phyloP scores from a whole-genome alignment of 2,329 filamentous ascomycete species.

The Aspergillus sojae region DNA sequence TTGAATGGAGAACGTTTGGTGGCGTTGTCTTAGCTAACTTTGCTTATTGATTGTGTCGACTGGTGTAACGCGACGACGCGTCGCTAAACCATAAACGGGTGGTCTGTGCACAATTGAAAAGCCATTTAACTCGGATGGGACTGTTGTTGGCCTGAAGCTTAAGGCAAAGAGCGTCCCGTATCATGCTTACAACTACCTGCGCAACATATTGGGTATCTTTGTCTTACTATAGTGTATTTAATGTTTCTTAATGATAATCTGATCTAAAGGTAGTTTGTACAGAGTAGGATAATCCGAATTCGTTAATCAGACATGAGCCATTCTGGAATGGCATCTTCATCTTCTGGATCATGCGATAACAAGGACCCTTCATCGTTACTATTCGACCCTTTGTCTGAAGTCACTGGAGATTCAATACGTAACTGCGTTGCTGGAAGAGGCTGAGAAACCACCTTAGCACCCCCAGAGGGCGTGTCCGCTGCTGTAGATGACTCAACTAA shows the following conservation, averaged over 20 bases:
- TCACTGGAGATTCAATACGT: slow-evolving; percentile 15
- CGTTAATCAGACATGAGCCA: slow-evolving; percentile 54
- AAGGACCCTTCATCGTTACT: slow-evolving; percentile 54
- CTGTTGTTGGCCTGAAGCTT: background rate
- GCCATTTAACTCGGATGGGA: background rate
- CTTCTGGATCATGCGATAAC: slow-evolving; percentile 64
- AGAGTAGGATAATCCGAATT: background rate
- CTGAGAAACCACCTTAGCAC: slow-evolving; percentile 28
- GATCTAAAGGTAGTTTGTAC: background rate
- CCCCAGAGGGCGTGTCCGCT: slow-evolving; percentile 26
- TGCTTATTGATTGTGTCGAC: background rate
- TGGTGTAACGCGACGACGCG: background rate
- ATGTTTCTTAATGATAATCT: background rate
- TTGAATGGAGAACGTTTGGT: background rate
- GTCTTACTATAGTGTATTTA: background rate
- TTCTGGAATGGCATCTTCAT: slow-evolving; percentile 67
- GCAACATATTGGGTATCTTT: background rate
- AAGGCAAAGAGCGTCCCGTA: background rate
- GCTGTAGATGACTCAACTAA: slow-evolving; percentile 27
- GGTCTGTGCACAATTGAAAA: background rate
- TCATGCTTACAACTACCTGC: background rate
- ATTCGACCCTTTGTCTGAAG: slow-evolving; percentile 28
- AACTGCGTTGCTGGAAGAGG: slow-evolving; percentile 20
- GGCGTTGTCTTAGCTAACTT: background rate
- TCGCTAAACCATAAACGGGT: background rate